phyloP scores from a whole-genome alignment of 768 basidiomycete species.

The Boletellus sp. region DNA sequence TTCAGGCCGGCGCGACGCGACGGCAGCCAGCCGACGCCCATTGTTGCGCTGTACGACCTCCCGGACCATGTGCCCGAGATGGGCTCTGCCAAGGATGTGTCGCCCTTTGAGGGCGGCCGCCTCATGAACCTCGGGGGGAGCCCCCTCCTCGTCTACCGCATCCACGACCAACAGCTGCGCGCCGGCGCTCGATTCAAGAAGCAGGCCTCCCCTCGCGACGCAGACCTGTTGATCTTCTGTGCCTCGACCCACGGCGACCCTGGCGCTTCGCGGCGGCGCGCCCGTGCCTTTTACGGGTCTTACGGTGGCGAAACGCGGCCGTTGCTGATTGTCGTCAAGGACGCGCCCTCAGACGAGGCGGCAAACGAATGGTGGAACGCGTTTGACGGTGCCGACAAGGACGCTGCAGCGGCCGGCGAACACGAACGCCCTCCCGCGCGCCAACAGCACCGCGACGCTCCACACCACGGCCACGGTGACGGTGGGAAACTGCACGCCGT shows the following conservation, averaged over 20 bases:
- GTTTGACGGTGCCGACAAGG: conserved; percentile 6
- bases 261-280: conserved; percentile 7
- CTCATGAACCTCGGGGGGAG: conserved; percentile 20
- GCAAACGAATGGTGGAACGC: conserved; percentile 23
- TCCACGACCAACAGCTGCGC: conserved; percentile 20
- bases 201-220: conserved; percentile 16
- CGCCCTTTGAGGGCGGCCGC: conserved; percentile 19
- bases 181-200: conserved; percentile 25
- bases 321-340: conserved; percentile 22
- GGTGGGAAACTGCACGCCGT: conserved; percentile 14
- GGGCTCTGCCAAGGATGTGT: conserved; percentile 8
- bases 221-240: conserved; percentile 27
- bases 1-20: conserved; percentile 9
- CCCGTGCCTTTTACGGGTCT: conserved; percentile 15
- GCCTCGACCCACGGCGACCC: conserved; percentile 7
- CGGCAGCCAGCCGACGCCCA: conserved; percentile 10
- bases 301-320: conserved; percentile 28
- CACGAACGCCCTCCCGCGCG: no score
- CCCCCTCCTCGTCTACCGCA: conserved; percentile 15
- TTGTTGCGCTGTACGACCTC: conserved; percentile 24
- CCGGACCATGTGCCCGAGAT: conserved; percentile 3
- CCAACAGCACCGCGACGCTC: no score
- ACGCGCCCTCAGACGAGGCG: conserved; percentile 14
- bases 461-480: neutral
- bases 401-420: neutral